Conservation (phyloP, 768 basidiomycete genomes). For the Sarcomyxa edulis region DNA sequence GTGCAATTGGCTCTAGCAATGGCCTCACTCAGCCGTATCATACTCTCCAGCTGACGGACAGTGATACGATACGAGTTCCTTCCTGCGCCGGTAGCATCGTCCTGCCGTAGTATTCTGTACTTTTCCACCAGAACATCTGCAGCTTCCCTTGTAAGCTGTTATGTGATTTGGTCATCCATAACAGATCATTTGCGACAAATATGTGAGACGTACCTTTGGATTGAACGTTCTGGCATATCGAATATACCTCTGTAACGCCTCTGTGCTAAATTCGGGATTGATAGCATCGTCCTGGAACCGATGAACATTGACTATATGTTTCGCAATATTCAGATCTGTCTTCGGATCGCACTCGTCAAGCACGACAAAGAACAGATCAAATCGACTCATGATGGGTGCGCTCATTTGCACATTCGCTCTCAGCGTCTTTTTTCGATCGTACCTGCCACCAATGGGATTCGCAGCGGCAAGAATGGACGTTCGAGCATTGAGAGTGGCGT, state of each 20-base stretch:
- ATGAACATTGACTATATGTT: constrained; percentile 97
- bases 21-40: constrained; percentile 96
- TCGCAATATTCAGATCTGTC: constrained; percentile 89
- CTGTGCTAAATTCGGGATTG: constrained; percentile 94
- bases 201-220: constrained; percentile 65
- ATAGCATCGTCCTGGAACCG: constrained; percentile 93
- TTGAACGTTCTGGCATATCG: constrained; percentile 96
- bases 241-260: constrained; percentile 94
- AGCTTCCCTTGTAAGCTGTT: constrained; percentile 86
- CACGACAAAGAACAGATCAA: constrained; percentile 97
- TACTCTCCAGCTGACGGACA: constrained; percentile 95
- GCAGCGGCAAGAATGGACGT: constrained; percentile 98
- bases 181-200: neutral
- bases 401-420: constrained; percentile 96
- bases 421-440: constrained; percentile 90
- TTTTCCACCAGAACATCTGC: constrained; percentile 93
- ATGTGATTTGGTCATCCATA: constrained; percentile 5
- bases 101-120: constrained; percentile 86
- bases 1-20: constrained; percentile 97
- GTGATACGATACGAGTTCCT: constrained; percentile 96
- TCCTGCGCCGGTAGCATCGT: constrained; percentile 84
- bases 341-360: constrained; percentile 95
- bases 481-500: constrained; percentile 95
- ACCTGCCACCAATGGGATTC: constrained; percentile 95
- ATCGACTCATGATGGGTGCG: constrained; percentile 98